Percentiles rank a stretch among this genome's conserved stretches.
These are phyloP conservation scores for Fomitopsis betulina DNA, from an alignment of 1,284 basidiomycete genomes.

Conservation along the genomic window DNA sequence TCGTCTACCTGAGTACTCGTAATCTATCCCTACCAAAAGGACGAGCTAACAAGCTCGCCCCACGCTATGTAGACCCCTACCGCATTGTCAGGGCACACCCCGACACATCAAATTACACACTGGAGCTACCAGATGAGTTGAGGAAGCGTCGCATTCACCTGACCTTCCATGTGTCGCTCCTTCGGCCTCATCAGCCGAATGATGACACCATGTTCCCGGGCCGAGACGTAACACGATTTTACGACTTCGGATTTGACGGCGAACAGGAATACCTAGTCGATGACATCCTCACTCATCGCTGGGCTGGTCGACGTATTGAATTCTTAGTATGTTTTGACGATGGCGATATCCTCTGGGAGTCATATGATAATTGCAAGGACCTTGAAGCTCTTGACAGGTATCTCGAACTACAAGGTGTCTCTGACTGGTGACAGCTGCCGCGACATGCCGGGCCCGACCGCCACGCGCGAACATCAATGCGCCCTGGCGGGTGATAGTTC, in stretches of 20 bases:
- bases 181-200: conserved; percentile 22
- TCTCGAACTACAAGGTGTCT: conserved; percentile 12
- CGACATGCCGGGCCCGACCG: neutral
- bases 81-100: conserved; percentile 13
- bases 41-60: conserved; percentile 26
- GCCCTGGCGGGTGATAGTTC: neutral
- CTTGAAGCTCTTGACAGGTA: conserved; percentile 24
- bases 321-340: conserved; percentile 31
- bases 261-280: conserved; percentile 22
- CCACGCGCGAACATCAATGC: neutral
- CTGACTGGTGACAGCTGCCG: neutral
- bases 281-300: conserved; percentile 25
- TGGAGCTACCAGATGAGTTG: conserved; percentile 25
- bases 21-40: conserved; percentile 31
- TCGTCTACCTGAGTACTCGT: conserved; percentile 31
- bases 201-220: conserved; percentile 23
- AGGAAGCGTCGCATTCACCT: conserved; percentile 19
- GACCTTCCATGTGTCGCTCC: conserved; percentile 23
- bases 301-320: conserved; percentile 15
- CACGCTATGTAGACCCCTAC: conserved; percentile 31
- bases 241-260: conserved; percentile 22
- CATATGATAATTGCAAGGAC: conserved; percentile 12
- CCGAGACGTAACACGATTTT: conserved; percentile 15
- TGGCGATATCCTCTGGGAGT: conserved; percentile 30
- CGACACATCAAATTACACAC: conserved; percentile 18